Percentiles rank a stretch among this genome's conserved stretches.
phyloP scores from a whole-genome alignment of 2,329 filamentous ascomycete species.

The Cercospora sojina region DNA sequence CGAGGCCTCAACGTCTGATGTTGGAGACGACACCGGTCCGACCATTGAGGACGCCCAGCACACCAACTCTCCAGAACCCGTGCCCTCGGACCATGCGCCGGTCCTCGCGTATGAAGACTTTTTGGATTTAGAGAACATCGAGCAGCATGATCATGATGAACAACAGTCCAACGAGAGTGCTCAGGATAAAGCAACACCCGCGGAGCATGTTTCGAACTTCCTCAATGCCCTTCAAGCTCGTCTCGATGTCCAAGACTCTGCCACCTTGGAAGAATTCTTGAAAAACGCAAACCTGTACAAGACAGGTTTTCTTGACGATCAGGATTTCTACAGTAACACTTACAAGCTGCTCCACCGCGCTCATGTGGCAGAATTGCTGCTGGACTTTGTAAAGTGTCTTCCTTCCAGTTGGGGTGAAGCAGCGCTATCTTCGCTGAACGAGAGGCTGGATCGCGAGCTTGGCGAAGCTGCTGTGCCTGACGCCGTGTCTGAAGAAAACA shows the following conservation, averaged over 20 bases:
- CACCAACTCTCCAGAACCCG: not conserved
- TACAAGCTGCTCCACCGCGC: conserved; percentile 21
- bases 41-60: not conserved
- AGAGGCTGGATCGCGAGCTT: conserved; percentile 1
- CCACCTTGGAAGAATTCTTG: conserved; percentile 16
- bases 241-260: conserved; percentile 10
- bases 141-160: not conserved
- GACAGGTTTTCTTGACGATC: conserved; percentile 10
- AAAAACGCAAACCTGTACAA: conserved; percentile 4
- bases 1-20: not conserved
- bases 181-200: not conserved
- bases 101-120: not conserved
- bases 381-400: conserved; percentile 20
- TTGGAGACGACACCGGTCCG: not conserved
- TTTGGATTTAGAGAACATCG: not conserved
- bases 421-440: conserved; percentile 20
- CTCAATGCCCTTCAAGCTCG: conserved; percentile 13
- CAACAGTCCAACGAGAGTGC: not conserved
- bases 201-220: conserved; percentile 11
- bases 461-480: not conserved
- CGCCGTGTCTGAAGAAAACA: not conserved
- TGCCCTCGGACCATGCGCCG: not conserved
- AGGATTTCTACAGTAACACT: conserved; percentile 23
- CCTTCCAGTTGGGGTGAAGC: conserved; percentile 19
- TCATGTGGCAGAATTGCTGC: conserved; percentile 16